These are phyloP conservation scores for Daucus carota DNA, from an alignment of 129 eudicot genomes.

Conservation along the genomic window DNA sequence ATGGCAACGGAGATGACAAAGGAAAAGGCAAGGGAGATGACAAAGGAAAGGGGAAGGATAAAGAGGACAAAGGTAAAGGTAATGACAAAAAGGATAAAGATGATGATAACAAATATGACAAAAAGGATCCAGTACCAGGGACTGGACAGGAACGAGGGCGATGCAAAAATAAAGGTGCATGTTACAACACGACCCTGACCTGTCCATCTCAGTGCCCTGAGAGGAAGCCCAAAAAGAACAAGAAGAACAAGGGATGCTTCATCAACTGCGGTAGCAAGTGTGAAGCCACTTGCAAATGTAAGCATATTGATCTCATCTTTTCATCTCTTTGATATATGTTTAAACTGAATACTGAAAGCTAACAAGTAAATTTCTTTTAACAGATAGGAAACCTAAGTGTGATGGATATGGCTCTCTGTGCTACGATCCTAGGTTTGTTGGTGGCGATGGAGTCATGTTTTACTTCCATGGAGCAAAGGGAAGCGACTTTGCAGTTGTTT, in stretches of 20 bases:
- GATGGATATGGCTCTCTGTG: slow-evolving; percentile 20
- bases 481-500: slow-evolving; percentile 8
- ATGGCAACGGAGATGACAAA: neutral
- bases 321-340: neutral
- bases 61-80: neutral
- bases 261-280: slow-evolving; percentile 55
- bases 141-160: slow-evolving; percentile 38
- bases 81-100: neutral
- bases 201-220: slow-evolving; percentile 57
- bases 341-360: neutral
- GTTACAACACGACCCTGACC: slow-evolving; percentile 36
- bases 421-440: slow-evolving; percentile 35
- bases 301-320: slow-evolving; percentile 13
- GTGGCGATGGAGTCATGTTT: slow-evolving; percentile 35
- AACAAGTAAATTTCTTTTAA: neutral
- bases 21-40: neutral
- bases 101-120: slow-evolving; percentile 15
- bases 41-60: neutral
- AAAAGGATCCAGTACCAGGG: slow-evolving; percentile 26
- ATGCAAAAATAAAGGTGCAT: slow-evolving; percentile 34
- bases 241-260: slow-evolving; percentile 52
- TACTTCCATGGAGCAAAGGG: slow-evolving; percentile 37
- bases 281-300: slow-evolving; percentile 69
- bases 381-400: neutral
- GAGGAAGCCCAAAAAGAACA: slow-evolving; percentile 71